Conservation (phyloP, 1,139 yeast genomes). For the Yamadazyma buinensis region DNA sequence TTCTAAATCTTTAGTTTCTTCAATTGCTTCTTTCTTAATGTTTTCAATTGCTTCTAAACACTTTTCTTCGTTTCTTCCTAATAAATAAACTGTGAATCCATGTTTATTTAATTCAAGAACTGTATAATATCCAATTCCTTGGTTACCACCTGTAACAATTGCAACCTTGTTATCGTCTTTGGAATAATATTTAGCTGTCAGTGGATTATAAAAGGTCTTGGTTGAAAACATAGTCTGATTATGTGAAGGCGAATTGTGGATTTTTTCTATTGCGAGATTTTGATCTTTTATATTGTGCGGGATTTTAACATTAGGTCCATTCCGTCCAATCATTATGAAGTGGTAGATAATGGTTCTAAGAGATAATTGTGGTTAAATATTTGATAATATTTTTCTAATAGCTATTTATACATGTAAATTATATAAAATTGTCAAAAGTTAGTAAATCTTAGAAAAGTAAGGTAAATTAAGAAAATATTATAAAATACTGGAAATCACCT, state of each 20-base stretch:
- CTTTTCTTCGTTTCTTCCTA: constrained; percentile 38
- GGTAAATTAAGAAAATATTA: too few relatives aligned
- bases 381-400: too few relatives aligned
- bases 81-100: constrained; percentile 40
- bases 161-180: constrained; percentile 34
- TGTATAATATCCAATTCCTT: constrained; percentile 44
- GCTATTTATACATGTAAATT: too few relatives aligned
- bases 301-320: too few relatives aligned
- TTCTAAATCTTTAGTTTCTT: constrained; percentile 12
- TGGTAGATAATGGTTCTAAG: too few relatives aligned
- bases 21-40: constrained; percentile 18
- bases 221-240: neutral
- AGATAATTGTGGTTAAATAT: too few relatives aligned
- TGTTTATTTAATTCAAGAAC: constrained; percentile 40
- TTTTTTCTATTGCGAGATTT: neutral
- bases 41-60: constrained; percentile 34
- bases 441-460: too few relatives aligned
- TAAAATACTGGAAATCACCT: too few relatives aligned
- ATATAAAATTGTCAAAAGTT: too few relatives aligned
- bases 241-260: neutral
- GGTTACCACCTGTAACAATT: constrained; percentile 43
- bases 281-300: too few relatives aligned
- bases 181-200: constrained; percentile 29
- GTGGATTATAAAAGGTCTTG: constrained; percentile 18
- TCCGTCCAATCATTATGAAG: too few relatives aligned